Percentiles rank a stretch among this genome's conserved stretches.
phyloP scores from a whole-genome alignment of 2,329 filamentous ascomycete genomes.

The Microcyclosporella mali region DNA sequence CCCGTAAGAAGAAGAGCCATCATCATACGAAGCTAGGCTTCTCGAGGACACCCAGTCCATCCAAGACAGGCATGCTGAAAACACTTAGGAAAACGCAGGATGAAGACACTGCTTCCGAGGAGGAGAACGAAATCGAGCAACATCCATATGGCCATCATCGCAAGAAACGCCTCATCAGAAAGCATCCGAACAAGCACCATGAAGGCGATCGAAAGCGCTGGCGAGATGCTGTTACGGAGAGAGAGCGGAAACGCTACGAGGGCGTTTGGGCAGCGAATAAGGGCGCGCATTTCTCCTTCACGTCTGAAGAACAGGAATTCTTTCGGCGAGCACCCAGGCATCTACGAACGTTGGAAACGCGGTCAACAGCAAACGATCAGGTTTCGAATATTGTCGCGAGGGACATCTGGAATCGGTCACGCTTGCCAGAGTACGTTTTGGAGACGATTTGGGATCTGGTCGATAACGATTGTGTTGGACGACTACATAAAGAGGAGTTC shows the following conservation, averaged over 20 bases:
- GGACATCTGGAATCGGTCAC: slow-evolving; percentile 68
- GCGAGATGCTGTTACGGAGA: slow-evolving; percentile 66
- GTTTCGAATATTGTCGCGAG: slow-evolving; percentile 63
- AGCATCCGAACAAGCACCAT: slow-evolving; percentile 65
- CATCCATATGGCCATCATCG: slow-evolving; percentile 47
- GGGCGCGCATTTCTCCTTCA: slow-evolving; percentile 43
- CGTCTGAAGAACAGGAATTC: slow-evolving; percentile 14
- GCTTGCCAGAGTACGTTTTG: slow-evolving; percentile 61
- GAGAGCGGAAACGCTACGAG: slow-evolving; percentile 74
- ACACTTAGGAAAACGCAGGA: slow-evolving; percentile 56
- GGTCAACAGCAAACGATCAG: slow-evolving; percentile 23
- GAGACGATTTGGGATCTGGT: slow-evolving; percentile 74
- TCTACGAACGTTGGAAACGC: slow-evolving; percentile 6
- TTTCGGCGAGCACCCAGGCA: slow-evolving; percentile 7
- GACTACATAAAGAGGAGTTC: slow-evolving; percentile 63
- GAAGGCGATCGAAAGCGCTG: slow-evolving; percentile 68
- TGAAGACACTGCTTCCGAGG: slow-evolving; percentile 20
- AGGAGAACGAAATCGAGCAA: slow-evolving; percentile 39
- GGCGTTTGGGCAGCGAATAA: slow-evolving; percentile 79
- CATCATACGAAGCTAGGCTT: slow-evolving; percentile 27
- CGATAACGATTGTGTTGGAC: slow-evolving; percentile 50
- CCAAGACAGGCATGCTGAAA: slow-evolving; percentile 52
- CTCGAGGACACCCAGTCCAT: slow-evolving; percentile 38
- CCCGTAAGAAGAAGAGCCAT: slow-evolving; percentile 13
- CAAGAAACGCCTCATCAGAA: slow-evolving; percentile 52